These are phyloP conservation scores for Gossypium sturtianum DNA, from an alignment of 345 rosid genomes.

Conservation along the genomic window DNA sequence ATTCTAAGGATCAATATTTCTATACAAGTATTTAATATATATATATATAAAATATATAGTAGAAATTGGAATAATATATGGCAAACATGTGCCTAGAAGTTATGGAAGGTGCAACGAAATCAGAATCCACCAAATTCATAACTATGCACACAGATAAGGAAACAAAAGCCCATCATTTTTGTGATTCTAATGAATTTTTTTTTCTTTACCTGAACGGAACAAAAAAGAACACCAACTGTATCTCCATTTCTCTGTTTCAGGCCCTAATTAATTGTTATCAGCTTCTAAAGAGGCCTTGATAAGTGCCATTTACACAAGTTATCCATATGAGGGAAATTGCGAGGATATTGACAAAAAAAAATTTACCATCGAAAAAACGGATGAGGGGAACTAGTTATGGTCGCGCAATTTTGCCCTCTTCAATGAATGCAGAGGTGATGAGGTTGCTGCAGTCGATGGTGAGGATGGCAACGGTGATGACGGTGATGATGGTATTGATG, in stretches of 20 bases:
- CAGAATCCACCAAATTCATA: not conserved
- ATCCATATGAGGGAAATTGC: not conserved
- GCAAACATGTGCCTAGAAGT: too few relatives aligned
- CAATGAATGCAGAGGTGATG: not conserved
- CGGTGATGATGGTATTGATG: not conserved
- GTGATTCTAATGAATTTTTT: not conserved
- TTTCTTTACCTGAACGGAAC: not conserved
- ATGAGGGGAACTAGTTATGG: not conserved
- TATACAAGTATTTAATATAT: too few relatives aligned
- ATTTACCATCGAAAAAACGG: too few relatives aligned
- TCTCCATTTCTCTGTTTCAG: not conserved
- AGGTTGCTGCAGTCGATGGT: not conserved
- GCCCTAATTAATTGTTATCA: not conserved
- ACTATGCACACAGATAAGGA: too few relatives aligned
- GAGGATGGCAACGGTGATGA: not conserved
- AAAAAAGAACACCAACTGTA: not conserved
- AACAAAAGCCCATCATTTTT: too few relatives aligned
- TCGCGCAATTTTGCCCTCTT: conserved; percentile 23
- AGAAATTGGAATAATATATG: too few relatives aligned
- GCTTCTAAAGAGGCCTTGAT: not conserved
- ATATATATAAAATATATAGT: too few relatives aligned
- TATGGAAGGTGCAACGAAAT: not conserved
- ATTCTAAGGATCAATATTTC: too few relatives aligned
- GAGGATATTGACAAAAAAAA: conserved; percentile 9
- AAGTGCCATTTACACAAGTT: not conserved